Conservation (phyloP, 768 basidiomycete genomes). For the Mycena filopes region DNA sequence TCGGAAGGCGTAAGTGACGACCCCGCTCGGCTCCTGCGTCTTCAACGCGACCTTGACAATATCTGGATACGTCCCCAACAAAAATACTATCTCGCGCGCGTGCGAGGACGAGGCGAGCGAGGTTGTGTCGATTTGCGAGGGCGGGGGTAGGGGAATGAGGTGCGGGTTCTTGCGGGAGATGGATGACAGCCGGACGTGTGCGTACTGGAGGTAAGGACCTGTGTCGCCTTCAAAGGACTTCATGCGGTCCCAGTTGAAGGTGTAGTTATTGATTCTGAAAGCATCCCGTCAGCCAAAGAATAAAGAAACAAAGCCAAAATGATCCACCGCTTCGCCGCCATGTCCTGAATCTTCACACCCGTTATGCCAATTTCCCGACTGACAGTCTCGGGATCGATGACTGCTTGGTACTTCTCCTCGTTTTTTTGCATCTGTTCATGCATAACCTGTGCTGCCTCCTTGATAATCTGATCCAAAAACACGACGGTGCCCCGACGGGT, state of each 20-base stretch:
- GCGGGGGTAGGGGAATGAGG: slow-evolving; percentile 79
- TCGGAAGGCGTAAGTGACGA: slow-evolving; percentile 91
- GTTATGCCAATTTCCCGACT: slow-evolving; percentile 90
- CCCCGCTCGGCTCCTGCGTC: slow-evolving; percentile 88
- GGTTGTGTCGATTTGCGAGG: slow-evolving; percentile 72
- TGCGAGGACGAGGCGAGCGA: slow-evolving; percentile 76
- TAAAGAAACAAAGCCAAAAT: slow-evolving; percentile 11
- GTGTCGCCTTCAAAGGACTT: slow-evolving; percentile 96
- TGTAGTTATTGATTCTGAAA: slow-evolving; percentile 92
- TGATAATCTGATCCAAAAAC: slow-evolving; percentile 92
- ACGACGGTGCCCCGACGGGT: slow-evolving; percentile 94
- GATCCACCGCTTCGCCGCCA: slow-evolving; percentile 89
- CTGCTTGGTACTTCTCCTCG: slow-evolving; percentile 88
- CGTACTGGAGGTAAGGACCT: slow-evolving; percentile 96
- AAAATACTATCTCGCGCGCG: slow-evolving; percentile 85
- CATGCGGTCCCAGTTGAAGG: slow-evolving; percentile 95
- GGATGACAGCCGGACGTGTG: slow-evolving; percentile 92
- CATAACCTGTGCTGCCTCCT: slow-evolving; percentile 90
- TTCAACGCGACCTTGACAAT: slow-evolving; percentile 88
- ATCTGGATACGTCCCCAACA: slow-evolving; percentile 93
- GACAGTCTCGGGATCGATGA: slow-evolving; percentile 87
- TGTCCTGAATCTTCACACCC: slow-evolving; percentile 97
- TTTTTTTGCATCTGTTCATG: slow-evolving; percentile 97
- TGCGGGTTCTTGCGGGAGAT: slow-evolving; percentile 93
- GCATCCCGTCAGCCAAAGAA: slow-evolving; percentile 2